phyloP scores from a whole-genome alignment of 2,329 filamentous ascomycete genomes.

The Daldinia eschscholtzii region DNA sequence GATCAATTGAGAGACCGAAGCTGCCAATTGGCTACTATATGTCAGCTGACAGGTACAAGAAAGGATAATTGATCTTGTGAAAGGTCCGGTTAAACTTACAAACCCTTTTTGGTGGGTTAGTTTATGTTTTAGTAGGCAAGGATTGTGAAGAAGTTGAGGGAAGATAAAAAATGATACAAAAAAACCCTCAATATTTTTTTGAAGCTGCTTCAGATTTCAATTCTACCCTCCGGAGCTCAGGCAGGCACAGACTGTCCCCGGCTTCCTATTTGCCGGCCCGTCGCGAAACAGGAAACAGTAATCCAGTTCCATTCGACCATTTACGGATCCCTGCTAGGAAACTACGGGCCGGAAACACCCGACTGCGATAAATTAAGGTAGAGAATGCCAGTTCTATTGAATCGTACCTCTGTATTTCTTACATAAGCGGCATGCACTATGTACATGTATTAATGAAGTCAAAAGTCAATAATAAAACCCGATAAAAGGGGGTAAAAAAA shows the following conservation, averaged over 20 bases:
- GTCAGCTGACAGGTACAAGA: conserved; percentile 35
- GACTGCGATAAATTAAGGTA: conserved; percentile 17
- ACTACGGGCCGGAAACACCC: conserved; percentile 39
- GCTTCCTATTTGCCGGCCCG: conserved; percentile 38
- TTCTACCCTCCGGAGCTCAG: conserved; percentile 23
- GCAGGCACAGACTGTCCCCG: conserved; percentile 24
- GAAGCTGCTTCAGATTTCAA: conserved; percentile 29
- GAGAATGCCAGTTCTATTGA: conserved; percentile 3
- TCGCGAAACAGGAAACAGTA: conserved; percentile 25
- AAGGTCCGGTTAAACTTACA: conserved; percentile 30
- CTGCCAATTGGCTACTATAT: conserved; percentile 35
- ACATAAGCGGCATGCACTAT: conserved; percentile 5
- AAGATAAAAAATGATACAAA: conserved; percentile 20
- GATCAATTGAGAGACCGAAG: conserved; percentile 31
- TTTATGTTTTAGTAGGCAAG: conserved; percentile 13
- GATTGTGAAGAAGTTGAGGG: conserved; percentile 9
- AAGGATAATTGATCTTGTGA: conserved; percentile 26
- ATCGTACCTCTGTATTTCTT: conserved; percentile 10
- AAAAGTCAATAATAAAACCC: neutral
- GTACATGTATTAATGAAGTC: conserved; percentile 10
- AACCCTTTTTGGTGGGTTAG: conserved; percentile 7
- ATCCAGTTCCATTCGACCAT: conserved; percentile 30
- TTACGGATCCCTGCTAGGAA: conserved; percentile 29
- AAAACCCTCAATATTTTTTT: conserved; percentile 40
- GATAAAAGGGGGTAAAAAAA: neutral